phyloP scores from a whole-genome alignment of 2,329 filamentous ascomycete species.

The Berkeleyomyces basicola region DNA sequence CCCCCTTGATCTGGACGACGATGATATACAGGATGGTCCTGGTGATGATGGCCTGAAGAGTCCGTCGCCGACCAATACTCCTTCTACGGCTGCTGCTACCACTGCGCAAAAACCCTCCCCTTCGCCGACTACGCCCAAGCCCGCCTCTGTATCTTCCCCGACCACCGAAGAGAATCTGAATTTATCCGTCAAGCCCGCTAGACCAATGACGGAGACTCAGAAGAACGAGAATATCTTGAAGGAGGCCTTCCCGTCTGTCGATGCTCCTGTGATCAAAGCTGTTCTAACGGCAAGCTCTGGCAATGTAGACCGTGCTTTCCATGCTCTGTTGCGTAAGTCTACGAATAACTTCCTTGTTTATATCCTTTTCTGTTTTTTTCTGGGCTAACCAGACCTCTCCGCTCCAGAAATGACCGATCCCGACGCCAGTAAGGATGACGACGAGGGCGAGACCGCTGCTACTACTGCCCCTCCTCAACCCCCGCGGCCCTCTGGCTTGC shows the following conservation, averaged over 20 bases:
- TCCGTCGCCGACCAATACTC: conserved; percentile 10
- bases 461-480: conserved; percentile 53
- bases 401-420: conserved; percentile 60
- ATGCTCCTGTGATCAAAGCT: conserved; percentile 65
- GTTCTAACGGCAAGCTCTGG: conserved; percentile 75
- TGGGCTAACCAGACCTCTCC: neutral
- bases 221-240: conserved; percentile 78
- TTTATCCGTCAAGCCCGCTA: conserved; percentile 66
- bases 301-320: conserved; percentile 83
- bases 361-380: neutral
- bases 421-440: conserved; percentile 41
- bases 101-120: conserved; percentile 17
- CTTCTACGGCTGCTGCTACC: conserved; percentile 11
- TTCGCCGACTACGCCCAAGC: conserved; percentile 16
- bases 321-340: conserved; percentile 64
- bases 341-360: neutral
- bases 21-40: conserved; percentile 45
- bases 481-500: conserved; percentile 49
- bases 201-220: conserved; percentile 64
- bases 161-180: conserved; percentile 21
- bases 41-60: conserved; percentile 24
- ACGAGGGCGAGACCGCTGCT: conserved; percentile 25
- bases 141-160: conserved; percentile 16
- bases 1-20: conserved; percentile 53
- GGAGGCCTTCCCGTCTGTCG: conserved; percentile 83